Evolutionary conservation across 2,329 filamentous ascomycete genomes (phyloP).

Genomic region (Davidsoniella neocaledoniae): DNA sequence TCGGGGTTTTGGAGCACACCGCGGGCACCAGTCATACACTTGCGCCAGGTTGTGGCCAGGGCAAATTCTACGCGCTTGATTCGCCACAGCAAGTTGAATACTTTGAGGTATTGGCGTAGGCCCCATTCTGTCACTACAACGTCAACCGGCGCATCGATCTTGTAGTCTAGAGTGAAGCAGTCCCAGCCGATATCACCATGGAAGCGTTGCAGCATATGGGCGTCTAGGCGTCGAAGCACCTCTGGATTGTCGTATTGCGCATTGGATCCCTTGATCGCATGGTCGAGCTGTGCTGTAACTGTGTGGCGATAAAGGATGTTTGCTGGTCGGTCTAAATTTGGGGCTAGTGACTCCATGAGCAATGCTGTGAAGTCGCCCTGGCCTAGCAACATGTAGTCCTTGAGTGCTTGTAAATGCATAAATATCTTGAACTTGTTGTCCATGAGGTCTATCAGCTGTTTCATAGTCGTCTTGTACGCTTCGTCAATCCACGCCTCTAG

Average conservation of each 20-base stretch:
- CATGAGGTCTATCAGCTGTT: slow-evolving; percentile 83
- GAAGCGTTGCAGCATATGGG: slow-evolving; percentile 92
- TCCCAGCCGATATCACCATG: slow-evolving; percentile 98
- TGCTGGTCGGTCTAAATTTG: slow-evolving; percentile 87
- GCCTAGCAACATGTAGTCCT: slow-evolving; percentile 85
- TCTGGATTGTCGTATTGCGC: slow-evolving; percentile 90
- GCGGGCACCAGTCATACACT: slow-evolving; percentile 85
- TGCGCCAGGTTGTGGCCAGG: slow-evolving; percentile 76
- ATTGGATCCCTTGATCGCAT: slow-evolving; percentile 92
- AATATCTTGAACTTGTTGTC: slow-evolving; percentile 88
- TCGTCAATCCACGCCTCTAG: slow-evolving; percentile 89
- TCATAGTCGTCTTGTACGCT: slow-evolving; percentile 97
- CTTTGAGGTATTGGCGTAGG: slow-evolving; percentile 89
- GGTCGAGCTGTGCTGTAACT: slow-evolving; percentile 90
- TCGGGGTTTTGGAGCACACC: slow-evolving; percentile 73
- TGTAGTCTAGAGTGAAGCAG: slow-evolving; percentile 96
- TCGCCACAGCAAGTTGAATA: slow-evolving; percentile 98
- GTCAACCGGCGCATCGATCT: slow-evolving; percentile 89
- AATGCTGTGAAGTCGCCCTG: slow-evolving; percentile 95
- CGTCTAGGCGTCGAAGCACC: slow-evolving; percentile 78
- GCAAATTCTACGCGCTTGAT: slow-evolving; percentile 97
- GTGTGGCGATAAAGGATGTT: slow-evolving; percentile 94
- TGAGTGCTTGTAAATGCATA: slow-evolving; percentile 77
- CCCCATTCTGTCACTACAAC: slow-evolving; percentile 95
- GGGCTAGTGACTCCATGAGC: slow-evolving; percentile 87